Percentiles rank a stretch among this genome's conserved stretches.
phyloP scores from a whole-genome alignment of 2,329 filamentous ascomycete species.

The Didymella glomerata region DNA sequence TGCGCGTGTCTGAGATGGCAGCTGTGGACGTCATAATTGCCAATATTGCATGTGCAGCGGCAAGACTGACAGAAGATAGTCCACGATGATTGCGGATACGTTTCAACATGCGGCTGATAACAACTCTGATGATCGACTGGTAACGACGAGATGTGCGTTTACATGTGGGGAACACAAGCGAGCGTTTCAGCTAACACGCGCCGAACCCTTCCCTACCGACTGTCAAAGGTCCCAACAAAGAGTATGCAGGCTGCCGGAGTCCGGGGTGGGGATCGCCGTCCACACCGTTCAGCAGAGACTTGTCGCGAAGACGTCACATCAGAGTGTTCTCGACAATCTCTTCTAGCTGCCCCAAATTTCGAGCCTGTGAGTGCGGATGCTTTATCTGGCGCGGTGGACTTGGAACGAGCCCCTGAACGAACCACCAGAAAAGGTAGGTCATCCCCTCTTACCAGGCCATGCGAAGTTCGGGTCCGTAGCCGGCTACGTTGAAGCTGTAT shows the following conservation, averaged over 20 bases:
- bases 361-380: too few relatives aligned
- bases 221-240: conserved; percentile 11
- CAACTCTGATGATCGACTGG: background rate
- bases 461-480: background rate
- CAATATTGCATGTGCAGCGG: background rate
- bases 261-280: conserved; percentile 6
- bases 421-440: background rate
- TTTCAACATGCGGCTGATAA: background rate
- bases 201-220: conserved; percentile 12
- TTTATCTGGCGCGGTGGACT: background rate
- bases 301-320: background rate
- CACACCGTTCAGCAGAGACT: background rate
- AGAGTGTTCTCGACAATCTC: background rate
- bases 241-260: background rate
- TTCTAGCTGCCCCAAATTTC: background rate
- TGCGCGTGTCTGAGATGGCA: background rate
- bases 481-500: background rate
- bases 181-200: conserved; percentile 19
- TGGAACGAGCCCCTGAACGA: background rate
- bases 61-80: background rate
- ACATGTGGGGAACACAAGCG: conserved; percentile 18
- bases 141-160: conserved; percentile 5
- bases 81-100: background rate
- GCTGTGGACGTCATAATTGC: background rate
- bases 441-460: background rate